A percentile compares a stretch with the other conserved stretches of the same genome.
phyloP scores from a whole-genome alignment of 2,329 filamentous ascomycete genomes.

The Akanthomyces muscarius region DNA sequence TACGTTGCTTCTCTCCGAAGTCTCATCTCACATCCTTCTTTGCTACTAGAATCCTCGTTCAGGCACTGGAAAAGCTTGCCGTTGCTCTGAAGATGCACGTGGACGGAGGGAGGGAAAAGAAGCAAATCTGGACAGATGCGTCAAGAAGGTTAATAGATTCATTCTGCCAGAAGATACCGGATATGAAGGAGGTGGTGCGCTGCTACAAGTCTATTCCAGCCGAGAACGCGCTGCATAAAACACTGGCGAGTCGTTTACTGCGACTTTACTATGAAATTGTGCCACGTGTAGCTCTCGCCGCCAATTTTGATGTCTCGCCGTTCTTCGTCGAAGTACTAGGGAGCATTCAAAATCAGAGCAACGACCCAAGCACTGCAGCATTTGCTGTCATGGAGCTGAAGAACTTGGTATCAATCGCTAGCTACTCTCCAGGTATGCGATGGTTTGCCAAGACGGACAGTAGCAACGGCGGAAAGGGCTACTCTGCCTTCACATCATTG shows the following conservation, averaged over 20 bases:
- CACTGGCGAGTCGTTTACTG: slow-evolving; percentile 73
- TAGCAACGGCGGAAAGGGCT: slow-evolving; percentile 36
- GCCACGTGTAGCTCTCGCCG: slow-evolving; percentile 73
- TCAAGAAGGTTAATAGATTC: slow-evolving; percentile 63
- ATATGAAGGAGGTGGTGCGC: slow-evolving; percentile 74
- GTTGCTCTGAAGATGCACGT: slow-evolving; percentile 59
- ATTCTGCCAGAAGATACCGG: slow-evolving; percentile 74
- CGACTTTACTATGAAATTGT: slow-evolving; percentile 80
- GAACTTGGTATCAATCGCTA: slow-evolving; percentile 75
- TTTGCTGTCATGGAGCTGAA: slow-evolving; percentile 71
- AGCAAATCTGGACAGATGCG: slow-evolving; percentile 64
- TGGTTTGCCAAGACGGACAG: slow-evolving; percentile 79
- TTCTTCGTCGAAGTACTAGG: slow-evolving; percentile 66
- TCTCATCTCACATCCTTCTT: slow-evolving; percentile 81
- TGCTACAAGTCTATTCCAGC: slow-evolving; percentile 66
- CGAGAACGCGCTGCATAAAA: slow-evolving; percentile 69
- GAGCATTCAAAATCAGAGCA: slow-evolving; percentile 51
- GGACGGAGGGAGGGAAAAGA: slow-evolving; percentile 36
- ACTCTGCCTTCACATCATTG: slow-evolving; percentile 68
- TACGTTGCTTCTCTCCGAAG: slow-evolving; percentile 73
- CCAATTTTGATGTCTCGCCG: slow-evolving; percentile 83
- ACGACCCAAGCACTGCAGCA: slow-evolving; percentile 46
- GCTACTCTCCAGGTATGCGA: slow-evolving; percentile 76
- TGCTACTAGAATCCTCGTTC: slow-evolving; percentile 71
- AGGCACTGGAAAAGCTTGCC: slow-evolving; percentile 75